Evolutionary conservation across 805 yeast genomes (phyloP), one percentile per base, ranked within the genome.

Genomic region (Wickerhamomyces ciferrii): DNA sequence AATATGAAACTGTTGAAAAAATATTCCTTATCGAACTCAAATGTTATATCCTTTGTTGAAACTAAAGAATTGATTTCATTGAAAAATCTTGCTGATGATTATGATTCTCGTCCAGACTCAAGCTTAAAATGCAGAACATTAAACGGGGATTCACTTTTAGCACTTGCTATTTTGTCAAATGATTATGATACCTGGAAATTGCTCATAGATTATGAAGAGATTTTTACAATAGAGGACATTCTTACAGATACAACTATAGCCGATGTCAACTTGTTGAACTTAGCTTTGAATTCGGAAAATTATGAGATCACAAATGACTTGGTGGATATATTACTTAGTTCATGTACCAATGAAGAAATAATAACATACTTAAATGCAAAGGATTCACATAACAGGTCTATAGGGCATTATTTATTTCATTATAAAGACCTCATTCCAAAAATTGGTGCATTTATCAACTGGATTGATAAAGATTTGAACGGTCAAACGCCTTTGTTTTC

Each of bases 401-500:
- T 81, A 6, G 97, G 91, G 0, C 97, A 91, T 60, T 83, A 84
- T 53, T 60, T 89, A 17, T 79, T 81, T 50, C 81, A 83, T 52
- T 72, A 79, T 41, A 66, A 74, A 19, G 66, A 70, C 2, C 62
- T 86, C 1, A 73, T 88, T 14, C 58, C 67, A 1, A 58, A 55
- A 15, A 60, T 89, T 11, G 95, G 96, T 0, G 60, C 60, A 1
- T 74, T 69, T 39, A 67, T 90, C 5, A 72, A 87, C 55, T 92
- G 97, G 97, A 71, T 69, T 7, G 60, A 65, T 14, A 75, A 74
- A 43, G 97, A 91, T 59, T 51, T 56, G 13, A 79, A 76, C 48
- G 79, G 83, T 0, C 87, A 86, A 54, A 87, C 97, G 0, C 95
- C 97, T 0, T 66, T 92, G 10, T 79, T 85, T 62, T 75, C 88